Evolutionary conservation across 345 rosid genomes (phyloP).

Genomic region (Citrus trifoliata): DNA sequence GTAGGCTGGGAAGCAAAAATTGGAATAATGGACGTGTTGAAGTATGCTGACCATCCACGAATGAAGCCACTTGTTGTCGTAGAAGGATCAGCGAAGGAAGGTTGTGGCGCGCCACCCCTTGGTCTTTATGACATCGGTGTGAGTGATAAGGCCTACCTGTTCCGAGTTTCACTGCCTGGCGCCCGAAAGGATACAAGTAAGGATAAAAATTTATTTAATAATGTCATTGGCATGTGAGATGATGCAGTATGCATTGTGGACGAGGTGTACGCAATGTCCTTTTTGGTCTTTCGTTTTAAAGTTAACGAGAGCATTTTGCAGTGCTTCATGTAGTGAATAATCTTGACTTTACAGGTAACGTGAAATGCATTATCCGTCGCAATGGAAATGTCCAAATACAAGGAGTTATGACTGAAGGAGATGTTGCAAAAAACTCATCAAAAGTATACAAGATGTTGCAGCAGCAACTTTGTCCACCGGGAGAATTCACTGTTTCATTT

Average conservation of each 20-base stretch:
- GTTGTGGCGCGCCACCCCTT: constrained; percentile 44
- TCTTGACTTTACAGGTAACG: constrained; percentile 34
- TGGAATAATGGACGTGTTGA: constrained; percentile 23
- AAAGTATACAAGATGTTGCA: constrained; percentile 21
- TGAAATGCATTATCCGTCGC: constrained; percentile 49
- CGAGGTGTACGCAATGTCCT: neutral
- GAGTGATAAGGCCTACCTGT: constrained; percentile 60
- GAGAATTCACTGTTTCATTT: constrained; percentile 41
- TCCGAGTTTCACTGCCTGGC: constrained; percentile 71
- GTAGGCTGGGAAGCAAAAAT: neutral
- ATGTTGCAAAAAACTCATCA: constrained; percentile 25
- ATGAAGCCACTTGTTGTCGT: constrained; percentile 30
- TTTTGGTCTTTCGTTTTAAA: neutral
- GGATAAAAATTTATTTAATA: constrained; percentile 8
- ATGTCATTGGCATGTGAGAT: neutral
- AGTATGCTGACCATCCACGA: constrained; percentile 6
- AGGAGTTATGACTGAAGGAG: constrained; percentile 44
- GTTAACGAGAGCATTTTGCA: neutral
- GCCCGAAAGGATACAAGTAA: constrained; percentile 50
- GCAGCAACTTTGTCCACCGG: constrained; percentile 42
- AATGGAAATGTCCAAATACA: constrained; percentile 57
- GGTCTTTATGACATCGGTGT: constrained; percentile 71
- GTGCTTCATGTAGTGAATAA: neutral
- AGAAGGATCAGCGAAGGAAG: constrained; percentile 62
- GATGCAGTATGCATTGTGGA: neutral